Evolutionary conservation across 2,329 filamentous ascomycete species (phyloP), one percentile per base, ranked within the genome.

Genomic region (Aspergillus puulaauensis): DNA sequence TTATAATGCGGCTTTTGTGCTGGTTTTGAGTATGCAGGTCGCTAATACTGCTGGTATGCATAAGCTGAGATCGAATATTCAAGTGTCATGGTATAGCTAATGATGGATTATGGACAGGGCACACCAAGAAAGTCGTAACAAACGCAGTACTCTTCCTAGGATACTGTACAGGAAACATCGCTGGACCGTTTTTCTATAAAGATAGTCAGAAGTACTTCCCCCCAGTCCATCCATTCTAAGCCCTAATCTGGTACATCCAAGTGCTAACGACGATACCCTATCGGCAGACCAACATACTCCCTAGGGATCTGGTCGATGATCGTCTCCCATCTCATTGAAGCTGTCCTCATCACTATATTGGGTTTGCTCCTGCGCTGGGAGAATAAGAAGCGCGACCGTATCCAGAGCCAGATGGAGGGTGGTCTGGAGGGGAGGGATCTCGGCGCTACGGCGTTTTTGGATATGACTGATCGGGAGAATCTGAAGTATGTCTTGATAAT

Each of bases 81-180:
- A n/a, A 37, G 12, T 37, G 6, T 5, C 7, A 37, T n/a, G 14
- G 15, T n/a, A 37, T 37, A 37, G 15, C n/a, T 15, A 37, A 9
- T 39, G 21, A 52, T 14, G 35, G 4, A 41, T 54, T n/a, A 52
- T 73, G 73, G 46, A 71, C 65, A 58, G 84, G 84, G 0, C 83
- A 86, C 60, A 85, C 83, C 1, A 87, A 87, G 67, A 86, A 88
- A 66, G 83, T 87, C 46, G 81, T 86, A 24, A 84, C 84, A n/a
- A 86, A 85, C 21, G 84, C 82, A 1, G 80, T 85, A 56, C 76
- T 86, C 2, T 86, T 85, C 72, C 75, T 87, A 9, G 83, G 83
- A 0, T 83, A 83, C 56, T 86, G 83, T 64, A 78, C 82, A 1
- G 85, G 84, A 5, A 87, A 87, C 64, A 85, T 87, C 43, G 80